These are phyloP conservation scores for Anastatica hierochuntica DNA, from an alignment of 345 rosid genomes.

Conservation along the genomic window DNA sequence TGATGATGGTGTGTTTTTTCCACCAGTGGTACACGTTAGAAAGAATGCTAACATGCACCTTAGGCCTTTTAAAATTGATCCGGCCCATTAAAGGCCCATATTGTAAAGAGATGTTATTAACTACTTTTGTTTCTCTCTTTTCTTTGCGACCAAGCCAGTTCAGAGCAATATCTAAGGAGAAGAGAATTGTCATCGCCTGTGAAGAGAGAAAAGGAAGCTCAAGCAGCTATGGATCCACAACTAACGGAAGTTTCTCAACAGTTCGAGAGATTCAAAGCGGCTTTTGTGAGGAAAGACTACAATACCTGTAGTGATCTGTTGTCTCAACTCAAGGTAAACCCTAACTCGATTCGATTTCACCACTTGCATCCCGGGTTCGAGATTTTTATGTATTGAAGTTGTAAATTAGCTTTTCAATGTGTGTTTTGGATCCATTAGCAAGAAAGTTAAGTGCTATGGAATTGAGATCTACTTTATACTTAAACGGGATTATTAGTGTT, in stretches of 20 bases:
- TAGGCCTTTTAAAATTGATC: not conserved
- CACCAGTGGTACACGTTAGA: no score
- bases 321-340: conserved; percentile 83
- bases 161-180: not conserved
- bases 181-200: conserved; percentile 1
- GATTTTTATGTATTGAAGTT: not conserved
- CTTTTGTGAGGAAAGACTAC: conserved; percentile 58
- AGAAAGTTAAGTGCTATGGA: not conserved
- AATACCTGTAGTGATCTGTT: conserved; percentile 41
- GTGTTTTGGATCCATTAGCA: not conserved
- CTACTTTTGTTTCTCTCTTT: not conserved
- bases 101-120: not conserved
- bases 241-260: conserved; percentile 68
- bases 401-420: not conserved
- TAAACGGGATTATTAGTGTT: not conserved
- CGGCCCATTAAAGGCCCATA: conserved; percentile 15
- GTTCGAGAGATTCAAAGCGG: conserved; percentile 84
- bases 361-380: not conserved
- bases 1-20: conserved; percentile 13
- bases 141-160: conserved; percentile 38
- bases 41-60: not conserved
- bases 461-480: not conserved
- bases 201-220: not conserved
- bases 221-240: conserved; percentile 70
- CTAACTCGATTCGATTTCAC: conserved; percentile 19